Base-by-base conservation (phyloP, 768 basidiomycete species). In the Sporobolomyces phaffii region DNA sequence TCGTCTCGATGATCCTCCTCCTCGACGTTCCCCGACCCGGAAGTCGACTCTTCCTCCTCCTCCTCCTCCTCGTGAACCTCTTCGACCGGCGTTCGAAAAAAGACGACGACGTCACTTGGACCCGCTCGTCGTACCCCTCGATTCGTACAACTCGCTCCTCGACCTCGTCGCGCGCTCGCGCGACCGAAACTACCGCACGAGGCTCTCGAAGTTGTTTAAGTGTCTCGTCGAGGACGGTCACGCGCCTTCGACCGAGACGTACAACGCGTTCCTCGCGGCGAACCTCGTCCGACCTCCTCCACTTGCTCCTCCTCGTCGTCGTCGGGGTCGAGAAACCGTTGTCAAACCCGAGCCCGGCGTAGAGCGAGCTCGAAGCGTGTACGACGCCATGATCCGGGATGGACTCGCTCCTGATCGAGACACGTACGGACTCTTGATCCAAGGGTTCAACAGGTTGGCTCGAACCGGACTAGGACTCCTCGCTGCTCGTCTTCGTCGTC, bases 371-470 rank as follows among this genome's bases (percentile, higher is more conserved):
- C n/a, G n/a, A n/a, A n/a, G n/a, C 20, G 49, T 45, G 18, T 68
- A 68, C 57, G 60, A 68, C 50, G 31, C 28, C 33, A 31, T 68
- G 20, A 34, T 62, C 40, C 24, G 10, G 20, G 7, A n/a, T 11
- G 47, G 15, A 5, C 29, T 57, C 29, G 24, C 15, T 13, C 61
- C 66, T 3, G 51, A 68, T 45, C 24, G 66, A 8, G 61, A 68
- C 15, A 68, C 66, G 31, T 68, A 52, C 44, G 51, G 60, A 17
- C 49, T 62, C 41, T 57, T 68, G 49, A 36, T 68, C 28, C 54
- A 58, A 28, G 66, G 66, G 1, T 68, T 68, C 45, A 44, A 58
- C 17, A 60, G 66, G 26, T 24, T 68, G 54, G 66, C 66, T 1
- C 31, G n/a, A n/a, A n/a, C n/a, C n/a, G n/a, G n/a, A n/a, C n/a